Evolutionary conservation across 2,329 filamentous ascomycete genomes (phyloP), one percentile per base, ranked within the genome.

Genomic region (Apiospora malaysiana): DNA sequence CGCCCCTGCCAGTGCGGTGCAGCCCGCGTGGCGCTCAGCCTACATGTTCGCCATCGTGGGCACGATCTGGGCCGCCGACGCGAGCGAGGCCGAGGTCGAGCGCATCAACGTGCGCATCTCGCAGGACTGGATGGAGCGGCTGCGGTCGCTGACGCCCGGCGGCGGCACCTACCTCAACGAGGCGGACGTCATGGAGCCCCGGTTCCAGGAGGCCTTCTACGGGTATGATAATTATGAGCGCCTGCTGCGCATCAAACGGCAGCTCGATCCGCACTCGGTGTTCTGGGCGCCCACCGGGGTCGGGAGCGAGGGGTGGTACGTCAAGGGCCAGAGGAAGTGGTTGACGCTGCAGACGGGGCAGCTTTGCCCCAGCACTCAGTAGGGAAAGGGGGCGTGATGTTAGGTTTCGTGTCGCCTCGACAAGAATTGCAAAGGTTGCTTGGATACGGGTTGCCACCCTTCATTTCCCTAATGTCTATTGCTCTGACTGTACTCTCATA

Each of bases 11-110:
- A 83, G 81, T 25, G 79, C 82, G 7, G 76, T 81, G n/a, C 82
- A 82, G 68, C 84, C 83, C 0, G 84, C 83, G 1, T 86, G 84
- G 83, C 78, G 85, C n/a, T 78, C 77, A 2, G 79, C 80, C 14
- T 73, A 76, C 66, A 77, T 81, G 76, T 79, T 79, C 69, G 73
- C 71, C 68, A 81, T 81, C 73, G 71, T 73, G 40, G 72, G 66
- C 2, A 67, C 70, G 1, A 25, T 66, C 27, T 76, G 72, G 72
- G 32, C 59, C 4, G 70, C 71, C 4, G 47, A 70, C 21, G 66
- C 75, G 8, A 47, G 70, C 2, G 40, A 65, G 0, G 70, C 71
- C 45, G 56, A 73, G 49, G 72, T 77, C 27, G 23, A 70, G 56
- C 45, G 71, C 59, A 42, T 73, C 21, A 74, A 78, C 69, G 66